Evolutionary conservation across 2,329 filamentous ascomycete genomes (phyloP).

Genomic region (Coleophoma cylindrospora): DNA sequence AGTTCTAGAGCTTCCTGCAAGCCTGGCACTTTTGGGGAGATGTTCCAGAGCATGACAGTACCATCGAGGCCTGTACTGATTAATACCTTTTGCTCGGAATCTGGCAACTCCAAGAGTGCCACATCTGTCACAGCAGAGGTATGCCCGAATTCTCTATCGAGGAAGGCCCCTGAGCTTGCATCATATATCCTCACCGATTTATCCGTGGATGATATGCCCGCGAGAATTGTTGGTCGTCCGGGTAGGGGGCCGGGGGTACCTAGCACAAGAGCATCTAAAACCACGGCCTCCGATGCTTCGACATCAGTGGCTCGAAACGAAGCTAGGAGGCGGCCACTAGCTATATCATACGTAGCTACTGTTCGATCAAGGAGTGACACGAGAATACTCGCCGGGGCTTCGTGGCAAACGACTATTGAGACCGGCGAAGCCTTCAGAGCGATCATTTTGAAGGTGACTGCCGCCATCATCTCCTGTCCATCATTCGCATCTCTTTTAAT

Average conservation of each 20-base stretch:
- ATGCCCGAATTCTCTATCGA: conserved; percentile 91
- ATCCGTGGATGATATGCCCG: conserved; percentile 90
- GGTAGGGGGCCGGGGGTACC: conserved; percentile 49
- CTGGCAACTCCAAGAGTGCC: conserved; percentile 56
- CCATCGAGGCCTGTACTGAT: conserved; percentile 76
- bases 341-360: conserved; percentile 56
- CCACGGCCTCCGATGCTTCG: conserved; percentile 73
- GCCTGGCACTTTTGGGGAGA: conserved; percentile 17
- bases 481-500: conserved; percentile 60
- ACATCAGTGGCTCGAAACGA: conserved; percentile 82
- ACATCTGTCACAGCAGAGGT: conserved; percentile 90
- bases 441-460: conserved; percentile 71
- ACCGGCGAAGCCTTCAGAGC: conserved; percentile 82
- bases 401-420: conserved; percentile 69
- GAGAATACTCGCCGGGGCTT: conserved; percentile 45
- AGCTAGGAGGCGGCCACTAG: conserved; percentile 62
- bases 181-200: conserved; percentile 94
- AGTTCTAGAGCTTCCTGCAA: conserved; percentile 14
- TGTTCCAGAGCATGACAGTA: conserved; percentile 72
- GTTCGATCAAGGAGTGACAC: conserved; percentile 58
- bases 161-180: conserved; percentile 65
- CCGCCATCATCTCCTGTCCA: conserved; percentile 60
- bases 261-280: conserved; percentile 72
- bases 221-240: conserved; percentile 58
- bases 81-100: conserved; percentile 50